phyloP scores from a whole-genome alignment of 257 asterid genomes.

The Przewalskia tangutica region DNA sequence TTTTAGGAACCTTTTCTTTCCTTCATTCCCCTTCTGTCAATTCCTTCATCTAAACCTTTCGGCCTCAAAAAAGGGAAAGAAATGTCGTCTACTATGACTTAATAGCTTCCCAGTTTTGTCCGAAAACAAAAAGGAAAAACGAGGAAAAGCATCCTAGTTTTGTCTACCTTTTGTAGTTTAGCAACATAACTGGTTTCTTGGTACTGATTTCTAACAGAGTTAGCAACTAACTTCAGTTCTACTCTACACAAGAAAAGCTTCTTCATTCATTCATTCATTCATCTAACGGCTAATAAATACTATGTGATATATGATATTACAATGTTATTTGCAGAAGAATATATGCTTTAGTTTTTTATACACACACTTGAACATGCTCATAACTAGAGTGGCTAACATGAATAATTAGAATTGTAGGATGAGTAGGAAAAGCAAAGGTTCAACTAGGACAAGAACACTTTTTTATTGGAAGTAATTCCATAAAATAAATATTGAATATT shows the following conservation, averaged over 20 bases:
- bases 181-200: not conserved
- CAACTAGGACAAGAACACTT: not conserved
- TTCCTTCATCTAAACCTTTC: not conserved
- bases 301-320: not conserved
- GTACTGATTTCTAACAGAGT: not conserved
- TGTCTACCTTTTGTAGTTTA: not conserved
- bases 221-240: constrained; percentile 1
- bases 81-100: not conserved
- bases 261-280: not conserved
- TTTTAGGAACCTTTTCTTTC: not conserved
- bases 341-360: not conserved
- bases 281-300: not conserved
- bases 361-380: not conserved
- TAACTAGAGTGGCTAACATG: not conserved
- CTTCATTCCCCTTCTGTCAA: not conserved
- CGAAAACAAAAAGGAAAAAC: not conserved
- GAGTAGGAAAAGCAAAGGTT: not conserved
- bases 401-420: not conserved
- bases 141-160: not conserved
- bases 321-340: not conserved
- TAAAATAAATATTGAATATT: not conserved
- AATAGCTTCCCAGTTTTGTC: not conserved
- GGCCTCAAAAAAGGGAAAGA: constrained; percentile 3
- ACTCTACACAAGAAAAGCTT: not conserved
- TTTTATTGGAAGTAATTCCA: not conserved